Evolutionary conservation across 2,329 filamentous ascomycete genomes (phyloP), one percentile per base, ranked within the genome.

Genomic region (Sclerotinia glacialis): DNA sequence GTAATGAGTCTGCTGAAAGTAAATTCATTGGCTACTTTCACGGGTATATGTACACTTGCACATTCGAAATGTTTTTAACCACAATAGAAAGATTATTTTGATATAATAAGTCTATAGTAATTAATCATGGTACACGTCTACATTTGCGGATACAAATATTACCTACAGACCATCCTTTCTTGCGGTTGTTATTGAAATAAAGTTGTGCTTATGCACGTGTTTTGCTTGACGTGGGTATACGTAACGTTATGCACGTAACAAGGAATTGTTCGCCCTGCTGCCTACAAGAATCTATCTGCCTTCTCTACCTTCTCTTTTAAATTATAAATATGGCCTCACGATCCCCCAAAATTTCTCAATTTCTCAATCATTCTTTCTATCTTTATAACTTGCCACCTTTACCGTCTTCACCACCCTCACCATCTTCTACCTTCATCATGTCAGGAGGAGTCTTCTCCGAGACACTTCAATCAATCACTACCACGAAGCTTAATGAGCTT

Each of bases 401-500:
- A n/a, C n/a, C n/a, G n/a, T n/a, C n/a, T n/a, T n/a, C n/a, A n/a
- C 31, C n/a, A n/a, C 6, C 37, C 37, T 34, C 8, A 37, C 37
- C 8, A 12, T 12, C 7, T 8, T 16, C 40, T 14, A 50, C n/a
- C 54, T 60, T 23, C 42, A 73, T 44, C 40, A 79, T 79, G 77
- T 73, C 77, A 61, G 67, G 67, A 42, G 59, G 67, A 5, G 73
- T 79, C 53, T 78, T 85, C 46, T 83, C 83, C 7, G 78, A 83
- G 65, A 85, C 83, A 18, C 80, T 86, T 37, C 80, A 82, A 64
- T 81, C 82, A 44, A 83, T 86, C 73, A 86, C 83, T 26, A 77
- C 77, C 49, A 83, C 82, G 67, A 87, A 87, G 72, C 81, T 87
- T 67, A 77, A 77, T n/a, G 83, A 87, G 71, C 79, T 87, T 9